phyloP scores from a whole-genome alignment of 2,329 filamentous ascomycete genomes.

The Fusarium sp. region DNA sequence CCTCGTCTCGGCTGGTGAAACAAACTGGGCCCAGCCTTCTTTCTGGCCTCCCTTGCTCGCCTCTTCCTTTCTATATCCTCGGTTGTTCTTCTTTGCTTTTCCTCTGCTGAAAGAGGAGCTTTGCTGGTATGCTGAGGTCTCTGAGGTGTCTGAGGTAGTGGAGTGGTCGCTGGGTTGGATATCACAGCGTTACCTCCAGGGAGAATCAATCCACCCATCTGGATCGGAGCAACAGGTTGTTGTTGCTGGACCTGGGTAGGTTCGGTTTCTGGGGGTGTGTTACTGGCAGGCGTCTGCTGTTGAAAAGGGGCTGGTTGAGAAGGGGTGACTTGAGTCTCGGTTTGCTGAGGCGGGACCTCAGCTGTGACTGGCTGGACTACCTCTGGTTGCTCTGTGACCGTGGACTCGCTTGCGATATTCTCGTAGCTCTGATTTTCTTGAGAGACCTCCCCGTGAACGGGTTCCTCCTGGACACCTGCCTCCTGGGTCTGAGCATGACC shows the following conservation, averaged over 20 bases:
- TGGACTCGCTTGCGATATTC: neutral
- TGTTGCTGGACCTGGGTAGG: neutral
- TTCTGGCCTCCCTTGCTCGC: slow-evolving; percentile 1
- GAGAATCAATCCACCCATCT: slow-evolving; percentile 21
- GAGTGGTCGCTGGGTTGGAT: neutral
- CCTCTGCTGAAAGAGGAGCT: neutral
- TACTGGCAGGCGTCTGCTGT: neutral
- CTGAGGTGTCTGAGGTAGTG: neutral
- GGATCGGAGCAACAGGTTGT: neutral
- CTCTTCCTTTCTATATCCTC: neutral
- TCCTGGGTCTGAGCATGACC: neutral
- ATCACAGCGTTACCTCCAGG: slow-evolving; percentile 27
- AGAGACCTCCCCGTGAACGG: too few species aligned
- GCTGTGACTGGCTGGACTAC: neutral
- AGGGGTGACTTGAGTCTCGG: neutral
- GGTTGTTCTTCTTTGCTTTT: neutral
- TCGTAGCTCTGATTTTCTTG: neutral
- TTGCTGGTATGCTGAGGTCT: neutral
- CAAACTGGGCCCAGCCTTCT: slow-evolving; percentile 3
- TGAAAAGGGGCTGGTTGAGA: neutral
- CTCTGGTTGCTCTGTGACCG: neutral
- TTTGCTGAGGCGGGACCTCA: neutral
- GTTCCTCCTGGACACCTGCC: neutral
- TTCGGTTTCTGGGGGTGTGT: neutral
- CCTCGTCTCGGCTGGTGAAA: slow-evolving; percentile 9